Base-by-base conservation (phyloP, 306 rosid species). In the Dicorynia guianensis region DNA sequence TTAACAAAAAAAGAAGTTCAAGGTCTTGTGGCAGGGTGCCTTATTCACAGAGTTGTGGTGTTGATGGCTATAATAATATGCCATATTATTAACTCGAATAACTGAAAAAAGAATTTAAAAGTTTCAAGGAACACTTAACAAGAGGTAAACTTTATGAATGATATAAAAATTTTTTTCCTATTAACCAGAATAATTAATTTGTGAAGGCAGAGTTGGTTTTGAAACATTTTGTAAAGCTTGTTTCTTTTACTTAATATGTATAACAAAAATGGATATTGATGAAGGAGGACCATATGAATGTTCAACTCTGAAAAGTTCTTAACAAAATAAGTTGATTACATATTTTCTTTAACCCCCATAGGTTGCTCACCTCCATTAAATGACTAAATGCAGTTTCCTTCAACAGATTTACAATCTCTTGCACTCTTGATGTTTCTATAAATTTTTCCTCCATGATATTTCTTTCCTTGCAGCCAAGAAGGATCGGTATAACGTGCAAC, bases 361-460 rank as follows among this genome's bases (percentile, higher is more conserved):
- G 20, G 70, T 59, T 63, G 63, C 83, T 83, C 80, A 94, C 98
- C 97, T 90, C 98, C 97, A 92, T 90, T 71, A 92, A 88, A 89
- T 79, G 98, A 81, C 98, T 92, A 82, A 79, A 95, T 13, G 89
- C 79, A 54, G 87, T 80, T 77, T 94, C 95, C 81, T 89, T 90
- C 78, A 89, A 76, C 85, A 92, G 81, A 78, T 75, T 58, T 50
- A 77, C 36, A 80, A 89, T 76, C 38, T 84, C 58, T 66, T 73
- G 80, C 44, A 63, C 87, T 5, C 55, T 70, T 52, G 63, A 63
- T 18, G 49, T 19, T 72, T 80, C 80, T 68, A 89, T 71, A 67
- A 74, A 74, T 66, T 61, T 67, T 12, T 87, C 98, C 55, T 85
- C 91, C 4, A 64, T 69, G 19, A 39, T 75, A 70, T 75, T 84